These are phyloP conservation scores for Mollisia scopiformis DNA, from an alignment of 2,329 filamentous ascomycete species.

Conservation along the genomic window DNA sequence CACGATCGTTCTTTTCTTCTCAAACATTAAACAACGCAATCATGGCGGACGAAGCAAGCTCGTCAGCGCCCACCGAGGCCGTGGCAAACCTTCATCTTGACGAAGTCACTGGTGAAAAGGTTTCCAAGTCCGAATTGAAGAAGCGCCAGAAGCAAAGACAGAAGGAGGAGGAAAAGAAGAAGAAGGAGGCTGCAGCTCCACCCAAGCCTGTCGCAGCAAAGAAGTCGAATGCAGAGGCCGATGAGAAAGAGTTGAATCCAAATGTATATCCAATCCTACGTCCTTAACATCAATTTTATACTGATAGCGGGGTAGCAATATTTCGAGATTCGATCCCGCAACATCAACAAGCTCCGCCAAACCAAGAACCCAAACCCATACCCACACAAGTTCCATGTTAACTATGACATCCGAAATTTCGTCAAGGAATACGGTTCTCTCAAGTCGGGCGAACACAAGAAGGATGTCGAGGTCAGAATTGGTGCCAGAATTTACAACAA, in stretches of 20 bases:
- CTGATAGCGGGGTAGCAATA: conserved; percentile 65
- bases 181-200: conserved; percentile 74
- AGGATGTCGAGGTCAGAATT: conserved; percentile 75
- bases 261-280: conserved; percentile 55
- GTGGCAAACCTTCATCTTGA: conserved; percentile 69
- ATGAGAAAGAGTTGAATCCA: conserved; percentile 75
- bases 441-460: conserved; percentile 84
- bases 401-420: conserved; percentile 82
- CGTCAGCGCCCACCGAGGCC: conserved; percentile 29
- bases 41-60: conserved; percentile 34
- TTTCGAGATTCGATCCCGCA: conserved; percentile 91
- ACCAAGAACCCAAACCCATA: conserved; percentile 81
- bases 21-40: conserved; percentile 23
- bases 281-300: not conserved
- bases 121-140: conserved; percentile 90
- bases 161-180: conserved; percentile 84
- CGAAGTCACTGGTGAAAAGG: conserved; percentile 86
- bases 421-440: conserved; percentile 76
- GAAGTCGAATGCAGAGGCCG: conserved; percentile 51
- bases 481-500: conserved; percentile 90
- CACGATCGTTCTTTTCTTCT: not conserved
- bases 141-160: conserved; percentile 91
- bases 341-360: conserved; percentile 75
- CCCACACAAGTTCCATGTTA: conserved; percentile 90
- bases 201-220: conserved; percentile 62